Conservation (phyloP, 2,329 filamentous ascomycete species). For the Rasamsonia emersonii region DNA sequence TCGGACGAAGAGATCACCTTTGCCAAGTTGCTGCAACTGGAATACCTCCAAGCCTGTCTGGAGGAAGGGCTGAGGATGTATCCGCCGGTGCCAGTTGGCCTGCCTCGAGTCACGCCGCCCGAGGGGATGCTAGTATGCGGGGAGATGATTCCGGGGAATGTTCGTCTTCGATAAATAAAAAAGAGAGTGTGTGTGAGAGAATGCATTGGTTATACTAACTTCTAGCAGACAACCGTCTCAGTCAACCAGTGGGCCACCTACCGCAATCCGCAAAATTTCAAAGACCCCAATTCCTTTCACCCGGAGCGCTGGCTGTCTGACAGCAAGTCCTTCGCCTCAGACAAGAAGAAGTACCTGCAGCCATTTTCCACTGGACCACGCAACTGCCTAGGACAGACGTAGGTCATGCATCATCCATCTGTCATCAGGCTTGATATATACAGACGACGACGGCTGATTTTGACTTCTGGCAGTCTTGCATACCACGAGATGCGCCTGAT, state of each 20-base stretch:
- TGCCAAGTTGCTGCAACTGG: constrained; percentile 15
- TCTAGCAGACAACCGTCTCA: constrained; percentile 1
- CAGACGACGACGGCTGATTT: too few species aligned
- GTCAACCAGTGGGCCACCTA: constrained; percentile 1
- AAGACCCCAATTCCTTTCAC: constrained; percentile 2
- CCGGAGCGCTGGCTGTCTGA: constrained; percentile 4
- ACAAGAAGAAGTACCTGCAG: constrained; percentile 2
- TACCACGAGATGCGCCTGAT: constrained; percentile 33
- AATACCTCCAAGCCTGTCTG: constrained; percentile 32
- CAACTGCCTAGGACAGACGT: constrained; percentile 2
- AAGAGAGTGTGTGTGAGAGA: too few species aligned
- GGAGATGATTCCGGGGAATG: too few species aligned
- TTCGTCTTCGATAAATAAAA: too few species aligned
- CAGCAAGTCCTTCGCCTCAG: constrained; percentile 1
- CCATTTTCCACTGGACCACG: constrained; percentile 3
- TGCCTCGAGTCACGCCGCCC: constrained; percentile 18
- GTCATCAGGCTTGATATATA: too few species aligned
- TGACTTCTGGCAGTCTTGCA: constrained; percentile 17
- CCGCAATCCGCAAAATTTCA: constrained; percentile 1
- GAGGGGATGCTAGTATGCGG: too few species aligned
- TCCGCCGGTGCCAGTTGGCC: constrained; percentile 19
- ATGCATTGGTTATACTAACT: too few species aligned
- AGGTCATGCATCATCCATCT: too few species aligned
- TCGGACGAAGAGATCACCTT: constrained; percentile 28
- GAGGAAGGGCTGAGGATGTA: constrained; percentile 35